phyloP scores from a whole-genome alignment of 441 rosid genomes.

The Gossypium davidsonii region DNA sequence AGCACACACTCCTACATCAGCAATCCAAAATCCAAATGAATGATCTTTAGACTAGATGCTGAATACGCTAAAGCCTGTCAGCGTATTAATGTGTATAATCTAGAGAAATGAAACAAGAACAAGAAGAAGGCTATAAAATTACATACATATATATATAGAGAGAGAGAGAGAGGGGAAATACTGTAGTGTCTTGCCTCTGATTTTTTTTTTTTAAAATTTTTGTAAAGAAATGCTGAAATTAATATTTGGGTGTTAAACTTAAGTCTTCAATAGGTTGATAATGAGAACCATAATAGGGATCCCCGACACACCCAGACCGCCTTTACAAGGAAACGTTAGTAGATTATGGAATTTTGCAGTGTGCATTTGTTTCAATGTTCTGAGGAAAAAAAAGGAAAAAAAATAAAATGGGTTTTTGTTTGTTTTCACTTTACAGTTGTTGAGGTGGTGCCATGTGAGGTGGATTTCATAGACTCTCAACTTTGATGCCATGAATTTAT shows the following conservation, averaged over 20 bases:
- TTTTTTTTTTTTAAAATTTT: no score
- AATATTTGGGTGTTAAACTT: no score
- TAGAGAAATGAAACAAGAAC: not conserved
- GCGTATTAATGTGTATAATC: not conserved
- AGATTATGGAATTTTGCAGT: not conserved
- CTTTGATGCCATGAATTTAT: not conserved
- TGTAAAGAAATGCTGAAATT: no score
- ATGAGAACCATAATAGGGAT: not conserved
- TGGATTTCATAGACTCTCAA: no score
- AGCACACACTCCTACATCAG: not conserved
- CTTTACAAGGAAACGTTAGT: not conserved
- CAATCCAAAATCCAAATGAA: slow-evolving; percentile 5
- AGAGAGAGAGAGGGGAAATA: not conserved
- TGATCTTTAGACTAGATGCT: not conserved
- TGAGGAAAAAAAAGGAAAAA: no score
- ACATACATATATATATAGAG: not conserved
- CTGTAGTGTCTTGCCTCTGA: no score
- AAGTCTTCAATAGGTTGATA: no score
- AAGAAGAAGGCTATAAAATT: not conserved
- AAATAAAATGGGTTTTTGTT: not conserved
- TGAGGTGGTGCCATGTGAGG: not conserved
- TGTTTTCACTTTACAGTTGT: slow-evolving; percentile 2
- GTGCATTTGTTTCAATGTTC: not conserved
- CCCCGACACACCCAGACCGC: not conserved
- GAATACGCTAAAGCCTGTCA: not conserved